Percentiles rank a stretch among this genome's conserved stretches.
These are phyloP conservation scores for Nicotiana otophora DNA, from an alignment of 257 asterid genomes.

Conservation along the genomic window DNA sequence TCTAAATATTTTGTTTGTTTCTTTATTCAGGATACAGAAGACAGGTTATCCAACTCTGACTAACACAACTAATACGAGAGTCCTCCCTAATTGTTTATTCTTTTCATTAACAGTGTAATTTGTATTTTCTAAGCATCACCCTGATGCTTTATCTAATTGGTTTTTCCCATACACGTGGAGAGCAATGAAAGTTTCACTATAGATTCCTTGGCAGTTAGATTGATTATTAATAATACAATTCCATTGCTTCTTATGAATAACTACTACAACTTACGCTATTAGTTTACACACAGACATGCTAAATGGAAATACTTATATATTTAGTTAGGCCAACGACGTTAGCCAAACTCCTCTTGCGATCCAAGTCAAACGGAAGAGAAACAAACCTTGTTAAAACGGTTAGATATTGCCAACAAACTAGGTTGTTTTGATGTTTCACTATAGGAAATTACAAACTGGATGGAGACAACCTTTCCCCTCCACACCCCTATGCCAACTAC, in stretches of 20 bases:
- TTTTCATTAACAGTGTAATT: neutral
- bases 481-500: neutral
- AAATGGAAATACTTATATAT: neutral
- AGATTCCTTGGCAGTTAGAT: neutral
- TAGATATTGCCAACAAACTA: slow-evolving; percentile 2
- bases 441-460: neutral
- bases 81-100: neutral
- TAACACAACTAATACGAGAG: slow-evolving; percentile 2
- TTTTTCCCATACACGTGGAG: neutral
- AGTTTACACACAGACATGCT: neutral
- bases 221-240: neutral
- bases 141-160: slow-evolving; percentile 3
- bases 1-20: no score
- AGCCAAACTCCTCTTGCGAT: neutral
- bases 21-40: slow-evolving; percentile 1
- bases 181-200: neutral
- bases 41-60: neutral
- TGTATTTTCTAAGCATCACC: neutral
- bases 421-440: neutral
- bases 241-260: neutral
- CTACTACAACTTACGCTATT: neutral
- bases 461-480: neutral
- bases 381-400: neutral
- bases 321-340: neutral
- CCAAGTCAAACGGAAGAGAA: neutral